Evolutionary conservation across 768 basidiomycete species (phyloP).

Genomic region (Pleurotus tuoliensis): DNA sequence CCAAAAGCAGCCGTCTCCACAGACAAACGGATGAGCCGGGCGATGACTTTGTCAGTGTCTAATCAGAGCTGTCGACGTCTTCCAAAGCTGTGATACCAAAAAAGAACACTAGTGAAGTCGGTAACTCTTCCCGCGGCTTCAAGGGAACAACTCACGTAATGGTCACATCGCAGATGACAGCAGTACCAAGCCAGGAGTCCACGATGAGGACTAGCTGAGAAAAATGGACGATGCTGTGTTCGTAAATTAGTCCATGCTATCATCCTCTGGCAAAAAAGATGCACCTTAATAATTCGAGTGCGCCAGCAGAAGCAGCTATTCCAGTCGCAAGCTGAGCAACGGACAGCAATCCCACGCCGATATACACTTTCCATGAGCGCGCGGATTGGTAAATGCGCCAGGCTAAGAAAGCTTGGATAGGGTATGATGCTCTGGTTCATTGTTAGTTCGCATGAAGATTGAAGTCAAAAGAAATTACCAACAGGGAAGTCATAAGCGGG

Average conservation of each 20-base stretch:
- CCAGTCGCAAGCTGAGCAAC: conserved; percentile 20
- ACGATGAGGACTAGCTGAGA: conserved; percentile 22
- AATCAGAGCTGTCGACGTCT: neutral
- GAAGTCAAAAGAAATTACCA: conserved; percentile 4
- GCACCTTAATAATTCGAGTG: conserved; percentile 18
- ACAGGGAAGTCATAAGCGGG: conserved; percentile 24
- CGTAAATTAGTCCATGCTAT: neutral
- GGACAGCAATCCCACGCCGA: conserved; percentile 13
- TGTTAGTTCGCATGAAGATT: neutral
- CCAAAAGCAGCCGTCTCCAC: conserved; percentile 27
- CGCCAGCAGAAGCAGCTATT: conserved; percentile 19
- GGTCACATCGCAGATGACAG: conserved; percentile 21
- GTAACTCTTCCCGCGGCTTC: neutral
- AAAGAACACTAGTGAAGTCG: conserved; percentile 13
- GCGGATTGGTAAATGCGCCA: conserved; percentile 25
- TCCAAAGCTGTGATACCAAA: conserved; percentile 16
- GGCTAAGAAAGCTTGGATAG: conserved; percentile 26
- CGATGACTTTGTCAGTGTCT: conserved; percentile 26
- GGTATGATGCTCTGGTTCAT: conserved; percentile 22
- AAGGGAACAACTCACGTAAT: conserved; percentile 20
- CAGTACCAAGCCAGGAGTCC: conserved; percentile 24
- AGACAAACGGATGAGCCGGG: conserved; percentile 21
- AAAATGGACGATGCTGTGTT: conserved; percentile 19
- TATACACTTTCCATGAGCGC: conserved; percentile 17
- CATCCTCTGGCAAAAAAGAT: neutral